Base-by-base conservation (phyloP, 495 filamentous ascomycete genomes). In the Podospora sp. region DNA sequence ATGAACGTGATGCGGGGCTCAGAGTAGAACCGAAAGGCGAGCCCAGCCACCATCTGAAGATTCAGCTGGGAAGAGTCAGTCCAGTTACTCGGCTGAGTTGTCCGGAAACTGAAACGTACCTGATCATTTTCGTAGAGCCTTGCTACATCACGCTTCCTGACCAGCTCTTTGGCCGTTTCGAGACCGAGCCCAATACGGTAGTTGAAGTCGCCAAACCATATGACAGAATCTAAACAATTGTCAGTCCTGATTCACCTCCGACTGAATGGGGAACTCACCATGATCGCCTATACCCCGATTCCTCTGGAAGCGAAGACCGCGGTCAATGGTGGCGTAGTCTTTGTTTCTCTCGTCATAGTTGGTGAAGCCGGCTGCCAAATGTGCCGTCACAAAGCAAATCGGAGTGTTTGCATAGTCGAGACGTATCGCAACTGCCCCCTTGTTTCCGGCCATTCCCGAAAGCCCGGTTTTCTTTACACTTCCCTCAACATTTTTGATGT, bases 121-220 rank as follows among this genome's bases (percentile, higher is more conserved):
- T 97, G 95, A 72, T 99, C 95, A 75, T 98, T 96, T 53, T 93
- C 88, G 72, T 96, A 97, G 6, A 99, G 81, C 27, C 82, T 90
- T 62, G 91, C 89, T 11, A 94, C 82, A 70, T 98, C 89, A 16
- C 83, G 81, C 51, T 85, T 81, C 58, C 86, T 81, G 56, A 96
- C 85, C 25, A 96, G 82, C 61, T 89, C 86, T 68, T 90, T 89
- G 22, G 93, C 92, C 67, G 82, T 89, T 50, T 96, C 93, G 69
- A 93, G 88, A 22, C 84, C 85, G 62, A 97, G 81, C 2, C 93
- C 96, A 71, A 99, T 96, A 27, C 95, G 89, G 79, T 99, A 99
- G 72, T 99, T 99, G 81, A 99, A 99, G 77, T 99, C 95, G 8
- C 95, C 95, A 53, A 97, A 84, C 96, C 96, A 99, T 66, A 99